phyloP scores from a whole-genome alignment of 352 stramenopile genomes.

The Salisapilia sapeloensis region DNA sequence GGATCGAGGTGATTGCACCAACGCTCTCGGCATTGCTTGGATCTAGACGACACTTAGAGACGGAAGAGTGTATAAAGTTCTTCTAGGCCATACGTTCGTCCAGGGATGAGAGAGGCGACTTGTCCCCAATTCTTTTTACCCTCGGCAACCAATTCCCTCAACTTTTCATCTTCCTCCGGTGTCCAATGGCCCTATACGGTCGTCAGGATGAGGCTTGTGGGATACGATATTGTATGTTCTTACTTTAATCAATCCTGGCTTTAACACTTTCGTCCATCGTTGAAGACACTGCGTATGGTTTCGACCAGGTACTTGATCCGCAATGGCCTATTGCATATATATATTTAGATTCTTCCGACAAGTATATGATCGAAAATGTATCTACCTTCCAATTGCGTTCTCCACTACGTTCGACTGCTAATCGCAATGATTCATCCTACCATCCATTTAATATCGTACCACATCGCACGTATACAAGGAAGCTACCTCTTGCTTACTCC shows the following conservation, averaged over 20 bases:
- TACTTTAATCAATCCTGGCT: conserved; percentile 87
- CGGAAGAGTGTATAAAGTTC: neutral
- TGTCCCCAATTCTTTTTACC: conserved; percentile 85
- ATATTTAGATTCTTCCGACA: neutral
- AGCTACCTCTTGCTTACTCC: conserved; percentile 56
- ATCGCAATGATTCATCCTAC: conserved; percentile 58
- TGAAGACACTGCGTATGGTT: conserved; percentile 90
- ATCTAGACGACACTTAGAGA: conserved; percentile 20
- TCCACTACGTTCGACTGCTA: conserved; percentile 71
- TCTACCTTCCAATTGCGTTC: conserved; percentile 77
- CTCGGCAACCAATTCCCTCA: conserved; percentile 70
- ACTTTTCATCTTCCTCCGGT: conserved; percentile 77
- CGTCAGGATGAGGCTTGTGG: neutral
- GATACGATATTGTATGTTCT: neutral
- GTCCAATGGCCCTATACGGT: conserved; percentile 76
- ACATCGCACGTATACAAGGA: neutral
- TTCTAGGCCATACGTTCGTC: conserved; percentile 44
- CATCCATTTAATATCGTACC: neutral
- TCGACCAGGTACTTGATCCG: conserved; percentile 75
- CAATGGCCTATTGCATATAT: conserved; percentile 38
- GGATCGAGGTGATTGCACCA: conserved; percentile 88
- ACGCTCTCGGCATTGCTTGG: conserved; percentile 85
- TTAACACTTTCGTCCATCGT: conserved; percentile 87
- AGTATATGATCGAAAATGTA: conserved; percentile 1
- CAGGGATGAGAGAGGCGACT: conserved; percentile 61